These are phyloP conservation scores for slime mould (Dictyostelium discoideum) DNA, from an alignment of 78 protist species.

Conservation along the genomic window DNA sequence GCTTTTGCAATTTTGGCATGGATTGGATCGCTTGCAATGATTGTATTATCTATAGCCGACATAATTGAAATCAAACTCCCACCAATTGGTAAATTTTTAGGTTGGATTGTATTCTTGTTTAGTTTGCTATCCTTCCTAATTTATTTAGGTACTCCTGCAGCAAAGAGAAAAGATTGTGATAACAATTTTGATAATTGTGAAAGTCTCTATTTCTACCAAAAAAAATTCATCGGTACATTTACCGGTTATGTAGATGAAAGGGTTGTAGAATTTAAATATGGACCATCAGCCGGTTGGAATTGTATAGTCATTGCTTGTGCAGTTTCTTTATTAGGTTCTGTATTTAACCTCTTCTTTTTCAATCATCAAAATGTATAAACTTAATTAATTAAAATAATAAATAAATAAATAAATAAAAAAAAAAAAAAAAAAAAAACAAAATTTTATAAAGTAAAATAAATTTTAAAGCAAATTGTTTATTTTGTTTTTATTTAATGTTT, in stretches of 20 bases:
- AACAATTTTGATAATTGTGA: background rate
- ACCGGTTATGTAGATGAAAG: too few species aligned
- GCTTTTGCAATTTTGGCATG: constrained; percentile 16
- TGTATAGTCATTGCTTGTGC: background rate
- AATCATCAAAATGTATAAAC: background rate
- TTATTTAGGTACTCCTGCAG: background rate
- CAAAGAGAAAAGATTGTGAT: background rate
- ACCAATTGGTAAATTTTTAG: background rate
- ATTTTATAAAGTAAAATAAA: too few species aligned
- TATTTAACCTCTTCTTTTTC: background rate
- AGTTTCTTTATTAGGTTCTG: background rate
- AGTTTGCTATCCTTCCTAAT: background rate
- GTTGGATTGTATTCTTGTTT: background rate
- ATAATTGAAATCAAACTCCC: background rate
- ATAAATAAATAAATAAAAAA: too few species aligned
- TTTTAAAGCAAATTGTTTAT: too few species aligned
- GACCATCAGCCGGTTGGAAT: background rate
- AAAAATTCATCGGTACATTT: background rate
- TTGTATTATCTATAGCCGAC: background rate
- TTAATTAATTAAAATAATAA: too few species aligned
- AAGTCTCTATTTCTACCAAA: background rate
- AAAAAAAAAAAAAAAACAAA: too few species aligned
- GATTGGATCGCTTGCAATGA: background rate
- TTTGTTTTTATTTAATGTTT: too few species aligned
- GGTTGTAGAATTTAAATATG: background rate